Evolutionary conservation across 2,329 filamentous ascomycete genomes (phyloP), one percentile per base, ranked within the genome.

Genomic region (Trichoderma guizhouense): DNA sequence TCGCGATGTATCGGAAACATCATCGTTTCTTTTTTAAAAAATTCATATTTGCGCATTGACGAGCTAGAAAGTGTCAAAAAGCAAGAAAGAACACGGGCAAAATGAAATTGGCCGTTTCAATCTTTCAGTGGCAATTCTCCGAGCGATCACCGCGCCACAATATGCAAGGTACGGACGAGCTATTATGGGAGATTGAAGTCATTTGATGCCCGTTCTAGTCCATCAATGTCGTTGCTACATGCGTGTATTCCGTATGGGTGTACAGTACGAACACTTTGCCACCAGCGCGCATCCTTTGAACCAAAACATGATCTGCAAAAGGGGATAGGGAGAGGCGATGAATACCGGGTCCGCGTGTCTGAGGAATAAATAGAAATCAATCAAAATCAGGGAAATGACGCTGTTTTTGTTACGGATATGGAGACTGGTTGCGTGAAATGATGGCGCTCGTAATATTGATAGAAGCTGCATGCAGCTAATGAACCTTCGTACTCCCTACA

Each of bases 1-100:
- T 68, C 65, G 65, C 53, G 55, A 43, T 68, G 65, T n/a, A 68
- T 68, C 65, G 65, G 65, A 68, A 68, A 68, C 65, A 47, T 43
- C 32, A 18, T 47, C 60, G 21, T 39, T 39, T 55, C 24, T 32
- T 28, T 62, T 12, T 47, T 15, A 18, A 18, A 14, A 15, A 32
- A 15, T 30, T 11, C 15, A 51, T 51, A 57, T 57, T 57, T 67
- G 6, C 32, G 28, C 26, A 47, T 47, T 47, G 43, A 47, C n/a
- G 43, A 34, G 47, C 39, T 58, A 43, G 24, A 6, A 21, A 18
- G 18, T 67, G 63, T 28, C 30, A 66, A 55, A 66, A 66, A 11
- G n/a, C n/a, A 47, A 47, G n/a, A 51, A 51, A 21, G n/a, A 51
- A 51, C 2, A 51, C 43, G 43, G 43, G n/a, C 43, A 21, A 21